Base-by-base conservation (phyloP, 306 rosid genomes). In the Acacia crassicarpa region DNA sequence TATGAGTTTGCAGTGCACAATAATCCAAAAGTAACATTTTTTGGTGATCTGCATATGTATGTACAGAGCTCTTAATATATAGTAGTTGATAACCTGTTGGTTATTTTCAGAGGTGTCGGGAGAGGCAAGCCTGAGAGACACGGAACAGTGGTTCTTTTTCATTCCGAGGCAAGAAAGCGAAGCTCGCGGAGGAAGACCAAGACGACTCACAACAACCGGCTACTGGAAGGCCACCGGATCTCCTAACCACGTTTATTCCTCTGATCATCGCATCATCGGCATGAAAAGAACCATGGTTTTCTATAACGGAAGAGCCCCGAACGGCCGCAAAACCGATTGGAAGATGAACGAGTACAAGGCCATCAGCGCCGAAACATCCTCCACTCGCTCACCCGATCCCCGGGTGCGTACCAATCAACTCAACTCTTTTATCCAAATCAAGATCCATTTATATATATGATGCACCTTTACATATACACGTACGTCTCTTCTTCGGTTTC, bases 211-310 rank as follows among this genome's bases (percentile, higher is more conserved):
- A 1, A 80, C 40, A 14, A 85, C 61, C 15, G 98, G 98, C n/a
- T 93, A 89, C 78, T 95, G 98, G 99, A 95, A 95, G 44, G 98
- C 97, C 0, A 95, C 98, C 2, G 99, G 99, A 0, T 91, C 99
- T 54, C 95, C 98, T 0, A 91, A 79, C 65, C 85, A 58, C 30
- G 97, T 95, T 48, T 91, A 86, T 84, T 90, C 99, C 33, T 88
- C 87, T 6, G 83, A 77, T 13, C 87, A 89, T 72, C 88, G 84
- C 33, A 27, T 82, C 33, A 93, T 95, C 14, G 97, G 98, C 4
- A 20, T 87, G 72, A 95, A 93, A 49, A 90, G 95, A 56, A 93
- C 98, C 16, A 91, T 93, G 97, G 98, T 91, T 69, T 95, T 95
- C 87, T 95, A 95, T 40, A 66, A 11, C 45, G 98, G 98, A 75